Evolutionary conservation across 108 stramenopile species (phyloP).

Genomic region (Stephanodiscus minutulus): DNA sequence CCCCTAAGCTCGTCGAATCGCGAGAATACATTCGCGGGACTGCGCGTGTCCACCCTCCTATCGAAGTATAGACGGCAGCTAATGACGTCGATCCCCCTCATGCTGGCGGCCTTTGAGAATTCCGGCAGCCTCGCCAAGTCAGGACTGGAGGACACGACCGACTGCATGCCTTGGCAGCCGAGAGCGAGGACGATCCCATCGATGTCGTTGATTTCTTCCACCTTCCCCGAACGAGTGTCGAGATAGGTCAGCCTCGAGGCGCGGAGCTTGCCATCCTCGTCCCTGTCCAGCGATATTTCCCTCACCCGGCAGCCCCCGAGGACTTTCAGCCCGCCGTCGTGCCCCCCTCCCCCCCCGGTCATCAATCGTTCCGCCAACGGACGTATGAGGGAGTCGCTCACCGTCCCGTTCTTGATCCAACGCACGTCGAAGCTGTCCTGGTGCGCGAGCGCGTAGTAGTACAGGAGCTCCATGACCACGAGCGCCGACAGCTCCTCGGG

Average conservation of each 20-base stretch:
- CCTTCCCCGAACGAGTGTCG: conserved; percentile 50
- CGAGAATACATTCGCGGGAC: conserved; percentile 94
- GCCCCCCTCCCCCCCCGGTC: conserved; percentile 44
- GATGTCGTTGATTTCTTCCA: conserved; percentile 55
- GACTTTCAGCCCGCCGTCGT: conserved; percentile 62
- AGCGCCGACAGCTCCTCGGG: conserved; percentile 92
- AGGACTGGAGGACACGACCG: conserved; percentile 69
- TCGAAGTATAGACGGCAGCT: conserved; percentile 86
- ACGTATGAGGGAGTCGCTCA: conserved; percentile 77
- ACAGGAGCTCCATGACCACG: conserved; percentile 92
- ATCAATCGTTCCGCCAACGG: conserved; percentile 75
- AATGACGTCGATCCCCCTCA: conserved; percentile 90
- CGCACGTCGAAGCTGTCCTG: conserved; percentile 93
- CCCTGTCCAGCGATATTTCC: conserved; percentile 52
- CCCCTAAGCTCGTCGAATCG: conserved; percentile 85
- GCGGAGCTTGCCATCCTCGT: conserved; percentile 23
- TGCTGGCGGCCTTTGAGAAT: conserved; percentile 73
- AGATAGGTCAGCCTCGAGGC: conserved; percentile 41
- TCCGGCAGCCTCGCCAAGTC: conserved; percentile 69
- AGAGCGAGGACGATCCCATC: conserved; percentile 83
- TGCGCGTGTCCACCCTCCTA: conserved; percentile 69
- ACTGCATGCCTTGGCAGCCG: conserved; percentile 87
- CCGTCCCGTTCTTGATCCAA: conserved; percentile 91
- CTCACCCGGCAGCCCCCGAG: conserved; percentile 78
- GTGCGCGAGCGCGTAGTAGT: conserved; percentile 96